phyloP scores from a whole-genome alignment of 2,329 filamentous ascomycete genomes.

The Amauroascus verrucosus region DNA sequence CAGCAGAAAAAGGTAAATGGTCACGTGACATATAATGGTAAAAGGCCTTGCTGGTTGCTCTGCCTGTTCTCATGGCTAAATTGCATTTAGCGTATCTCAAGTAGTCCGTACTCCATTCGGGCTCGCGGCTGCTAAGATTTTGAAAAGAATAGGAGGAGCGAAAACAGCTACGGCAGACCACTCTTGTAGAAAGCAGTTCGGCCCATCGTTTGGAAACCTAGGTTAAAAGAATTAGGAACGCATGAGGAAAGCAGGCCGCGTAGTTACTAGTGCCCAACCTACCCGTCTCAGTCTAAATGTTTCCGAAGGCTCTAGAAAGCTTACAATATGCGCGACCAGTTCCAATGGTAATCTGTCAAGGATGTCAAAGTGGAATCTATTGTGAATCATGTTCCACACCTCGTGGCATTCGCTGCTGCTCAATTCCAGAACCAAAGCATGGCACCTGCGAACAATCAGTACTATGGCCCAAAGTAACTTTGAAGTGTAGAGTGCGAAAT shows the following conservation, averaged over 20 bases:
- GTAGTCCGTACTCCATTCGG: slow-evolving; percentile 11
- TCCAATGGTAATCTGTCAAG: slow-evolving; percentile 27
- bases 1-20: neutral
- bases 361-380: slow-evolving; percentile 27
- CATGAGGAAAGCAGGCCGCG: neutral
- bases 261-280: slow-evolving; percentile 7
- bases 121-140: neutral
- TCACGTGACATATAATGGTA: neutral
- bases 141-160: neutral
- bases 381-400: slow-evolving; percentile 19
- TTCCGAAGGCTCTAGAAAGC: slow-evolving; percentile 23
- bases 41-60: slow-evolving; percentile 14
- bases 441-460: slow-evolving; percentile 19
- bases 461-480: neutral
- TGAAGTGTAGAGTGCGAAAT: neutral
- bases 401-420: slow-evolving; percentile 26
- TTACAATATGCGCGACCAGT: slow-evolving; percentile 23
- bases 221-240: neutral
- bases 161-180: slow-evolving; percentile 18
- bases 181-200: slow-evolving; percentile 22
- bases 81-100: slow-evolving; percentile 20
- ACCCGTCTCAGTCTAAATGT: slow-evolving; percentile 24
- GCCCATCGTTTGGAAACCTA: slow-evolving; percentile 30
- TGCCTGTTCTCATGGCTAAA: slow-evolving; percentile 21
- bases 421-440: slow-evolving; percentile 23